A percentile compares a stretch with the other conserved stretches of the same genome.
Evolutionary conservation across 2,329 filamentous ascomycete genomes (phyloP).

Genomic region (Colletotrichum endophyticum): DNA sequence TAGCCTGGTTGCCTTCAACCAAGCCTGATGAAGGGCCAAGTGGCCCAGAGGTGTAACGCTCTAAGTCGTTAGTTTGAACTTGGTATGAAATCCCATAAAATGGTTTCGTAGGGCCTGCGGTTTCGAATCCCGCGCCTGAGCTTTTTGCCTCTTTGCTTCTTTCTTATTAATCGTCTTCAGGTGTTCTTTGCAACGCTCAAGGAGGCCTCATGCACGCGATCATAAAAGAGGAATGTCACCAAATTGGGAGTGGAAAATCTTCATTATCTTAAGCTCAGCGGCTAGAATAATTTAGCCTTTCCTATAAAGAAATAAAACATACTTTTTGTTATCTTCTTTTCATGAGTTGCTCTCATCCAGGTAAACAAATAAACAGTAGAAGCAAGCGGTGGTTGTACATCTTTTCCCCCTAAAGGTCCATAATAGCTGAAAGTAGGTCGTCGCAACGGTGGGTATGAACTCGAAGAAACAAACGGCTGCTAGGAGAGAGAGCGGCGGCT

Average conservation of each 20-base stretch:
- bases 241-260: accelerated
- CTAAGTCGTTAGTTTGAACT: neutral
- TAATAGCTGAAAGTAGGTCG: neutral
- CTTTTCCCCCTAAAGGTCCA: neutral
- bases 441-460: slow-evolving; percentile 1
- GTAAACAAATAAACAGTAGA: neutral
- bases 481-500: neutral
- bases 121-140: neutral
- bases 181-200: neutral
- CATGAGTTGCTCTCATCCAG: neutral
- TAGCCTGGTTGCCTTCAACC: accelerated
- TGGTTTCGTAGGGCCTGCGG: neutral
- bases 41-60: neutral
- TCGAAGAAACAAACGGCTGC: neutral
- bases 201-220: no score
- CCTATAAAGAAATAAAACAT: neutral
- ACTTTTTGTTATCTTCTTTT: neutral
- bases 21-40: neutral
- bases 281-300: neutral
- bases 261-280: neutral
- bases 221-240: neutral
- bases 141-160: neutral
- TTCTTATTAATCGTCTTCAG: no score
- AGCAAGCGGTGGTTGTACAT: neutral
- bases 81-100: neutral